phyloP scores from a whole-genome alignment of 2,329 filamentous ascomycete genomes.

The Botrytis squamosa region DNA sequence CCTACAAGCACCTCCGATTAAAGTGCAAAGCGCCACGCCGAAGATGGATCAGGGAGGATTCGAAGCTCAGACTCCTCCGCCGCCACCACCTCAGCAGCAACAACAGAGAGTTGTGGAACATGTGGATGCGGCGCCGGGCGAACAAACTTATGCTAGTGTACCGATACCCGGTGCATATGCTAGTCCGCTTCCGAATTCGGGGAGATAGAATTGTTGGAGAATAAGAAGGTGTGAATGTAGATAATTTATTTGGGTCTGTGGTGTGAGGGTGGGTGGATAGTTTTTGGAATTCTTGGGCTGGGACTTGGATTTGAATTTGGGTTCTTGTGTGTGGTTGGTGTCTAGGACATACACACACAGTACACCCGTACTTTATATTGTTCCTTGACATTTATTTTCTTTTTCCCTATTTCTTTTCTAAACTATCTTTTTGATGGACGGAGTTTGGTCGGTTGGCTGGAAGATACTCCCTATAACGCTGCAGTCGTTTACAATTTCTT shows the following conservation, averaged over 20 bases:
- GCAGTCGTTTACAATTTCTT: not conserved
- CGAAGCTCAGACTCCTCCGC: conserved; percentile 43
- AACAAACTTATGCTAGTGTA: conserved; percentile 80
- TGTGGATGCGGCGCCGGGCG: conserved; percentile 69
- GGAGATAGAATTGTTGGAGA: conserved; percentile 12
- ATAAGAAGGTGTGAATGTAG: not conserved
- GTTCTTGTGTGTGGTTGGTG: not conserved
- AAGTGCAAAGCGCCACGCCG: conserved; percentile 71
- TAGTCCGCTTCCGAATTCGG: conserved; percentile 47
- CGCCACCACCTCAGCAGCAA: not conserved
- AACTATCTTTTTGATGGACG: not conserved
- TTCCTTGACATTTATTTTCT: not conserved
- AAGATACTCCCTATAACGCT: not conserved
- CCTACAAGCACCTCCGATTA: conserved; percentile 79
- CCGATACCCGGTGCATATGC: conserved; percentile 85
- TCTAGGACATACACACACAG: not conserved
- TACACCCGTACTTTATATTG: not conserved
- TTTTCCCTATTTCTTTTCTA: not conserved
- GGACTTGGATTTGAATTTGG: not conserved
- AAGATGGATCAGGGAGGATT: conserved; percentile 64
- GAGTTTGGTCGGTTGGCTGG: not conserved
- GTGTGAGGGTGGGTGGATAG: not conserved
- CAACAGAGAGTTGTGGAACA: conserved; percentile 55
- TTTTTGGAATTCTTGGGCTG: not conserved
- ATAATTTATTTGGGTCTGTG: not conserved